Evolutionary conservation across 2,329 filamentous ascomycete genomes (phyloP).

Genomic region (Albifimbria verrucaria): DNA sequence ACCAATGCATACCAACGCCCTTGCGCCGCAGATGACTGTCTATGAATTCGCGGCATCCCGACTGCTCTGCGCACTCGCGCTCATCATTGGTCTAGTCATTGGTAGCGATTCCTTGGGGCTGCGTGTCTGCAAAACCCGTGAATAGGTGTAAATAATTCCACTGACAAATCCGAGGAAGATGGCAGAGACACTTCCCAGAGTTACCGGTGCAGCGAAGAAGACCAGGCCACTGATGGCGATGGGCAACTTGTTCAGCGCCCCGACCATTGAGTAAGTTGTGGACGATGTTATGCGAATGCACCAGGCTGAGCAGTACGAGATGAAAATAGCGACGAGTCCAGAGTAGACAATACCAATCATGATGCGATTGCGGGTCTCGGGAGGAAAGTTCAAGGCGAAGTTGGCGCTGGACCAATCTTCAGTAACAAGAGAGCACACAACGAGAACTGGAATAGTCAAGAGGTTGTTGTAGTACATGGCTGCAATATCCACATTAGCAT

Average conservation of each 20-base stretch:
- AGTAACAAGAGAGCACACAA: constrained; percentile 74
- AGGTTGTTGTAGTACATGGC: constrained; percentile 99
- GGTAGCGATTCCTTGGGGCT: constrained; percentile 64
- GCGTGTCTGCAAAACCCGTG: constrained; percentile 67
- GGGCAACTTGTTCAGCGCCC: constrained; percentile 95
- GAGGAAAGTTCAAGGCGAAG: constrained; percentile 82
- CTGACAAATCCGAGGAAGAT: constrained; percentile 90
- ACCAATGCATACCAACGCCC: neutral
- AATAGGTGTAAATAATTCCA: constrained; percentile 77
- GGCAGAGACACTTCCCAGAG: constrained; percentile 85
- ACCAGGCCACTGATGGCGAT: constrained; percentile 88
- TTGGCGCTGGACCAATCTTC: constrained; percentile 93
- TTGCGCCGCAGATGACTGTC: neutral
- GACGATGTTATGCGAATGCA: constrained; percentile 96
- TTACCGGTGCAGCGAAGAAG: constrained; percentile 94
- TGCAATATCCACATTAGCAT: constrained; percentile 39
- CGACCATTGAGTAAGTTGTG: constrained; percentile 98
- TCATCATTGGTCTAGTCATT: constrained; percentile 67
- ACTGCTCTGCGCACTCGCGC: constrained; percentile 88
- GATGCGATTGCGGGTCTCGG: constrained; percentile 73
- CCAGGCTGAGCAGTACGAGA: constrained; percentile 99
- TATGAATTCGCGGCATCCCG: constrained; percentile 69
- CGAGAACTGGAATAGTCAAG: constrained; percentile 87
- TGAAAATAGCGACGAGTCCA: constrained; percentile 89
- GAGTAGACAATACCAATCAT: constrained; percentile 91